phyloP scores from a whole-genome alignment of 2,329 filamentous ascomycete species.

The Clonostachys sp. region DNA sequence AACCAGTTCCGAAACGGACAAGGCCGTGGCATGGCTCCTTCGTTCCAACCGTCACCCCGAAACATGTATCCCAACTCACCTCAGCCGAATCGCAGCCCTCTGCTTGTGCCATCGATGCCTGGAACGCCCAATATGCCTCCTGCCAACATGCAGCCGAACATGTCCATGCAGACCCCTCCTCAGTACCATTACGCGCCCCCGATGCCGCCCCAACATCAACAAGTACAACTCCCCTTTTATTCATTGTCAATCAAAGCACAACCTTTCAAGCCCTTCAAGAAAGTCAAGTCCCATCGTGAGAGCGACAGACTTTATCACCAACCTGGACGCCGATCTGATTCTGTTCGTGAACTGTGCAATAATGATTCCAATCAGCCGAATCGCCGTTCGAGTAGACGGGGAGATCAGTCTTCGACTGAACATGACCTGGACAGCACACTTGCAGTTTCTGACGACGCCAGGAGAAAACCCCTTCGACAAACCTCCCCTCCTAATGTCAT shows the following conservation, averaged over 20 bases:
- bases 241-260: conserved; percentile 19
- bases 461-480: conserved; percentile 3
- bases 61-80: conserved; percentile 57
- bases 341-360: conserved; percentile 22
- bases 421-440: not conserved
- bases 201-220: conserved; percentile 54
- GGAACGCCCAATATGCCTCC: conserved; percentile 65
- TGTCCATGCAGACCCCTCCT: conserved; percentile 61
- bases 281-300: conserved; percentile 39
- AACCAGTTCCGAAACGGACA: conserved; percentile 38
- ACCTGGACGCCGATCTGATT: conserved; percentile 27
- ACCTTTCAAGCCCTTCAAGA: conserved; percentile 16
- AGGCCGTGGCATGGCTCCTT: conserved; percentile 47
- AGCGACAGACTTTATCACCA: conserved; percentile 36
- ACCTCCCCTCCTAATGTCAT: conserved; percentile 6
- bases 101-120: conserved; percentile 60
- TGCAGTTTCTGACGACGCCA: not conserved
- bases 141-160: conserved; percentile 45
- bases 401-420: conserved; percentile 15
- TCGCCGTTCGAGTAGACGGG: conserved; percentile 7
- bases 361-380: not conserved
- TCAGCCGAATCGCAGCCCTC: conserved; percentile 58
- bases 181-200: conserved; percentile 58
- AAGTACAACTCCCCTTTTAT: conserved; percentile 49
- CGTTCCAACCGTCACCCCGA: conserved; percentile 36